Conservation (phyloP, 177 flowering plant species). For the Tripterygium wilfordii region DNA sequence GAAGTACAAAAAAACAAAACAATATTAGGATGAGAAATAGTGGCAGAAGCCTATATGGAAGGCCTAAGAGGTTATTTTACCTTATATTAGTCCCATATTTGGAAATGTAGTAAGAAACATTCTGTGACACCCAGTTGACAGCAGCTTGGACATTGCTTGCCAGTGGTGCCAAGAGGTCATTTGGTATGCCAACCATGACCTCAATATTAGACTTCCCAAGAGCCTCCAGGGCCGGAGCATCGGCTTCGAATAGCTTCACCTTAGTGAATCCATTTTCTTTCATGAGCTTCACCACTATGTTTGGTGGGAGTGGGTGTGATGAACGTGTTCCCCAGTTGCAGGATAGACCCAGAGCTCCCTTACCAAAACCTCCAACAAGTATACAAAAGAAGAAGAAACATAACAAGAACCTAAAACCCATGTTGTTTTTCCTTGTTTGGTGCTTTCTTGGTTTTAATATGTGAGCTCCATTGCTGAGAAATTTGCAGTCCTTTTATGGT, state of each 20-base stretch:
- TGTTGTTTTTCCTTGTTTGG: not conserved
- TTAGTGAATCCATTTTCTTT: conserved; percentile 81
- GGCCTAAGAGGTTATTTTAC: too few relatives aligned
- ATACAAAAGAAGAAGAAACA: conserved; percentile 15
- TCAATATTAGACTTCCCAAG: conserved; percentile 72
- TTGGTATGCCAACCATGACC: conserved; percentile 91
- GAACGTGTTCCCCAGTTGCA: conserved; percentile 76
- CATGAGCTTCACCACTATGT: conserved; percentile 62
- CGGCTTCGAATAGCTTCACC: conserved; percentile 94
- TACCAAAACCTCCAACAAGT: conserved; percentile 1
- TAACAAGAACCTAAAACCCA: conserved; percentile 16
- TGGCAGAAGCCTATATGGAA: too few relatives aligned
- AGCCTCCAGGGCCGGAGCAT: conserved; percentile 50
- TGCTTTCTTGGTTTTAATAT: not conserved
- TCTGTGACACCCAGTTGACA: conserved; percentile 58
- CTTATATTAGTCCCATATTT: conserved; percentile 66
- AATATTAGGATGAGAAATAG: too few relatives aligned
- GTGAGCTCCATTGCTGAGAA: not conserved
- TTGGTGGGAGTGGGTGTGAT: conserved; percentile 64
- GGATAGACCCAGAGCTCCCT: conserved; percentile 40
- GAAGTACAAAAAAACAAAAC: not conserved
- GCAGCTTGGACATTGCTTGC: conserved; percentile 54
- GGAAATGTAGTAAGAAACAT: conserved; percentile 65
- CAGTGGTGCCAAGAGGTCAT: conserved; percentile 58
- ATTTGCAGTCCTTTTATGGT: not conserved